Evolutionary conservation across 1,284 basidiomycete genomes (phyloP).

Genomic region (Serendipita sp.): DNA sequence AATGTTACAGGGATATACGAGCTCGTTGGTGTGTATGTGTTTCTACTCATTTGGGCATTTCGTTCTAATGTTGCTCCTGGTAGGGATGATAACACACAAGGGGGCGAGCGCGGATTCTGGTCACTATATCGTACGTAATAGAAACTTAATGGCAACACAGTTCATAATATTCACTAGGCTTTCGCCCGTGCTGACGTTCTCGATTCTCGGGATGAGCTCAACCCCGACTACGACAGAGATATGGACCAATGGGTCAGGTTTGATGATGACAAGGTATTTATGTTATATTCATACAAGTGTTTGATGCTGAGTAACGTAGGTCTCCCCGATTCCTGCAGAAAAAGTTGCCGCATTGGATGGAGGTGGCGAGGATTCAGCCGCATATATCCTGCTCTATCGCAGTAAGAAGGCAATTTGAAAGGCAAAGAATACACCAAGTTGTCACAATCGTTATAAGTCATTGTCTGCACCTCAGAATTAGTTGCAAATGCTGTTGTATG

Average conservation of each 20-base stretch:
- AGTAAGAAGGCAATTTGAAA: constrained; percentile 30
- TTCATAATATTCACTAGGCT: constrained; percentile 10
- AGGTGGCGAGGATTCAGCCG: constrained; percentile 67
- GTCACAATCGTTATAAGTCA: too few relatives aligned
- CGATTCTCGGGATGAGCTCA: constrained; percentile 11
- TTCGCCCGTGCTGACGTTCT: constrained; percentile 2
- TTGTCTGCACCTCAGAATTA: too few relatives aligned
- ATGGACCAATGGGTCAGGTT: constrained; percentile 68
- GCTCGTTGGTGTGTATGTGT: constrained; percentile 48
- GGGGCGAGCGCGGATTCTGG: constrained; percentile 88
- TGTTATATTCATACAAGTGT: constrained; percentile 17
- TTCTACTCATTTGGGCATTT: background rate
- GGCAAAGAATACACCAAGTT: background rate
- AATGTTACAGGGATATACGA: constrained; percentile 73
- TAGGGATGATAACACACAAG: constrained; percentile 92
- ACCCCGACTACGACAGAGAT: constrained; percentile 41
- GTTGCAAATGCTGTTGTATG: too few relatives aligned
- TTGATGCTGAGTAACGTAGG: constrained; percentile 5
- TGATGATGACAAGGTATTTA: constrained; percentile 76
- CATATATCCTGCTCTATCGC: constrained; percentile 78
- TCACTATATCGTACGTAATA: constrained; percentile 85
- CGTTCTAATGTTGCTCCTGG: background rate
- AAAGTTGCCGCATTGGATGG: constrained; percentile 76
- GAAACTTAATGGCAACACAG: constrained; percentile 27
- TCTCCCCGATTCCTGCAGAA: constrained; percentile 58